Base-by-base conservation (phyloP, 768 basidiomycete species). In the Nevesoporus exiguus region DNA sequence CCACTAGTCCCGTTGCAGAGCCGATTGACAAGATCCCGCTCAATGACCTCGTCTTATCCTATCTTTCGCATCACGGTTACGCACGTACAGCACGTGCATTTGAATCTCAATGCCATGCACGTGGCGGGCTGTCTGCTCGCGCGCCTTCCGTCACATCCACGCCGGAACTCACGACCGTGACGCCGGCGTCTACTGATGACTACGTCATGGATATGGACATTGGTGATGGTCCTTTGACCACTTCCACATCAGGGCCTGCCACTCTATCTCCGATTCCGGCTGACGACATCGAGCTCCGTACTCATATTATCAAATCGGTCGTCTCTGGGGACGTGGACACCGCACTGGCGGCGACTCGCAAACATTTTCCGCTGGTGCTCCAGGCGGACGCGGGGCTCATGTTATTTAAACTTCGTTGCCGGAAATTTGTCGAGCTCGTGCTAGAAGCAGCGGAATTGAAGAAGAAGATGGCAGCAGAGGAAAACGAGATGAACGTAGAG, bases 11-110 rank as follows among this genome's bases (percentile, higher is more conserved):
- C 30, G 30, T 46, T 48, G 42, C 77, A 13, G 80, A 84, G 27
- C 79, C 81, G 47, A 75, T 78, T 31, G 73, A 80, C 47, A 84
- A 83, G 66, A 71, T 73, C 24, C 79, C 84, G 19, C 77, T 92
- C 21, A 85, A 86, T 47, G 80, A 84, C 27, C 82, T 97, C 21
- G 85, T 95, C 10, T 66, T 88, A 36, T 81, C 85, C 22, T 94
- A 94, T 67, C 79, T 97, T 31, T 77, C 84, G 3, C 93, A 95
- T 67, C 86, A 93, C 60, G 93, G 93, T 9, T 93, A 92, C 63
- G 81, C 81, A 15, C 80, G 79, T 36, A 84, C 92, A 0, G 82
- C 88, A 6, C 76, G 80, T 17, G 80, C 86, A 2, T 85, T 94
- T 63, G 78, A 83, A 61, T 77, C 73, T 11, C 86, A 82, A 56